Evolutionary conservation across 1,284 basidiomycete genomes (phyloP).

Genomic region (Austroboletus rostrupii): DNA sequence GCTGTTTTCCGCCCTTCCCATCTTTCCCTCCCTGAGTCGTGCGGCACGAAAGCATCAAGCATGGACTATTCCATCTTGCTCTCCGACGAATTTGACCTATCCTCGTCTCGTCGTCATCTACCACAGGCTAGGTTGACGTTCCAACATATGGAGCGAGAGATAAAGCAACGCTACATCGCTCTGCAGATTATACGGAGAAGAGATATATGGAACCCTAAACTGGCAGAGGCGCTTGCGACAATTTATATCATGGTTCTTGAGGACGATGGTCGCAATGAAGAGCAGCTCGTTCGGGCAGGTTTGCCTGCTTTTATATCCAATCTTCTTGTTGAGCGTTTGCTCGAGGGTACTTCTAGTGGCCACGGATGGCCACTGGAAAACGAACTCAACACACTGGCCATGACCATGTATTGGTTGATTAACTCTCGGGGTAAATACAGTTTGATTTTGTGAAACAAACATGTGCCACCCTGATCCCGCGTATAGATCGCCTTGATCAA

Average conservation of each 20-base stretch:
- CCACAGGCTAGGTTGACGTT: slow-evolving; percentile 11
- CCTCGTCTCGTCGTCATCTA: slow-evolving; percentile 37
- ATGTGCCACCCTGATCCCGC: background rate
- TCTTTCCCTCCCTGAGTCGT: slow-evolving; percentile 33
- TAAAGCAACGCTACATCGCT: slow-evolving; percentile 38
- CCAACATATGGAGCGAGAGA: slow-evolving; percentile 35
- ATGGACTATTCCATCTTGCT: slow-evolving; percentile 37
- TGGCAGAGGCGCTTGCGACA: slow-evolving; percentile 48
- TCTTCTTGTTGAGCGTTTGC: slow-evolving; percentile 38
- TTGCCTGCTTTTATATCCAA: slow-evolving; percentile 38
- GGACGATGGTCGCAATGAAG: slow-evolving; percentile 52
- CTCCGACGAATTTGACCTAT: slow-evolving; percentile 37
- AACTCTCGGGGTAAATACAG: slow-evolving; percentile 28
- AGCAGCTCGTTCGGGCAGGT: slow-evolving; percentile 46
- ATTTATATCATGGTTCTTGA: slow-evolving; percentile 61
- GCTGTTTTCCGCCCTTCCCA: slow-evolving; percentile 29
- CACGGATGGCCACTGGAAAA: slow-evolving; percentile 48
- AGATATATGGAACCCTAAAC: slow-evolving; percentile 31
- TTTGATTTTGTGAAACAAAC: background rate
- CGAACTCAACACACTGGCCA: slow-evolving; percentile 41
- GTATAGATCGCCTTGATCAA: slow-evolving; percentile 32
- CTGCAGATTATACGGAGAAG: slow-evolving; percentile 40
- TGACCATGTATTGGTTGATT: slow-evolving; percentile 47
- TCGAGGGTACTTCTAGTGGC: slow-evolving; percentile 34
- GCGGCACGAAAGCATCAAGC: slow-evolving; percentile 23